A percentile compares a stretch with the other conserved stretches of the same genome.
Evolutionary conservation across 148 eudicot species (phyloP).

Genomic region (Arctostaphylos glauca): DNA sequence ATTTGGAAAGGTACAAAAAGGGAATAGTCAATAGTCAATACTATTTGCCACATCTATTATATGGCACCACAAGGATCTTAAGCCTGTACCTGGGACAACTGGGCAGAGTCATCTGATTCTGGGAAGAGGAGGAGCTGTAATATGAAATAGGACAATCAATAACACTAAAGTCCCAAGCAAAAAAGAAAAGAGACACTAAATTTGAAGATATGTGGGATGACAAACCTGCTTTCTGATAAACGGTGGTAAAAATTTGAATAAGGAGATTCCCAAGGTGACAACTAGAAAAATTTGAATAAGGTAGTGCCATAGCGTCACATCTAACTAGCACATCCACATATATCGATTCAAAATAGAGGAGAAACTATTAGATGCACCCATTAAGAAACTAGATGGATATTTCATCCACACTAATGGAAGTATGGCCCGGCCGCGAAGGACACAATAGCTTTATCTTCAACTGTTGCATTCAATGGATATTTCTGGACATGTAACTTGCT

Average conservation of each 20-base stretch:
- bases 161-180: neutral
- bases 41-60: neutral
- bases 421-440: no score
- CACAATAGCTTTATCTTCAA: no score
- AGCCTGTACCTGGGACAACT: constrained; percentile 77
- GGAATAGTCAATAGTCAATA: neutral
- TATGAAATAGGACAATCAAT: constrained; percentile 13
- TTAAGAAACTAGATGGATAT: no score
- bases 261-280: constrained; percentile 98
- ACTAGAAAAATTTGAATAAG: constrained; percentile 42
- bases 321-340: neutral
- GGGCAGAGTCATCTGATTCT: constrained; percentile 98
- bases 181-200: neutral
- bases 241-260: constrained; percentile 87
- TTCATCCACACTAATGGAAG: no score
- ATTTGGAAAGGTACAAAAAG: constrained; percentile 50
- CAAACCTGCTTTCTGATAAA: constrained; percentile 82
- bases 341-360: constrained; percentile 5
- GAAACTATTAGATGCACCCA: no score
- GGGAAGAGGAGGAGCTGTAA: constrained; percentile 90
- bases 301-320: neutral
- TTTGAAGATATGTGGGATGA: constrained; percentile 13
- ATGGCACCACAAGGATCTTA: no score
- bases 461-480: no score
- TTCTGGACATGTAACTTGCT: no score